These are phyloP conservation scores for Leccinum barrowsii DNA, from an alignment of 768 basidiomycete species.

Conservation along the genomic window DNA sequence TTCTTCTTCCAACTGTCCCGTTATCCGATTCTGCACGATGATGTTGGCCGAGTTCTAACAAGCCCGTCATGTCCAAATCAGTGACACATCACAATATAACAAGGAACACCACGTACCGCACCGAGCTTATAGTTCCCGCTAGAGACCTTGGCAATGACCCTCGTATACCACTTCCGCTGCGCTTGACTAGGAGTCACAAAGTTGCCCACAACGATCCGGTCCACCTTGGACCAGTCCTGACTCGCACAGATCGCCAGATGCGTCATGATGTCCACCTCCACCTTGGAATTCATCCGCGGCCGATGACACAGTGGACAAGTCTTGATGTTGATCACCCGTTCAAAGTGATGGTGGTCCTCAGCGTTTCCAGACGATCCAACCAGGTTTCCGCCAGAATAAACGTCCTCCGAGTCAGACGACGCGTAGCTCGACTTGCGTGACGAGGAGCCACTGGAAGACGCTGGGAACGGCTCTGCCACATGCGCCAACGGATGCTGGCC, in stretches of 20 bases:
- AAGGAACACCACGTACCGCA: slow-evolving; percentile 50
- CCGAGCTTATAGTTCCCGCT: slow-evolving; percentile 87
- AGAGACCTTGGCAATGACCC: slow-evolving; percentile 81
- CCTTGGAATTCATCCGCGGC: slow-evolving; percentile 78
- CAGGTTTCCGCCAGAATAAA: slow-evolving; percentile 15
- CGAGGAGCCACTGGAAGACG: slow-evolving; percentile 9
- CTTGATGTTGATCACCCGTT: slow-evolving; percentile 93
- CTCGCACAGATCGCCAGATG: slow-evolving; percentile 96
- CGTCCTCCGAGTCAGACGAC: slow-evolving; percentile 46
- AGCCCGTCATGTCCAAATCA: slow-evolving; percentile 1
- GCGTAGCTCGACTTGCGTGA: slow-evolving; percentile 37
- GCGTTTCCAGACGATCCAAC: slow-evolving; percentile 8
- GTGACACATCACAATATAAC: neutral
- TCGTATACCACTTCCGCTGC: slow-evolving; percentile 96
- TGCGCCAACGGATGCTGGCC: slow-evolving; percentile 42
- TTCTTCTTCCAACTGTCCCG: slow-evolving; percentile 92
- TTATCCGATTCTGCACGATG: slow-evolving; percentile 90
- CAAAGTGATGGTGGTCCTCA: slow-evolving; percentile 42
- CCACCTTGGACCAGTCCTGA: slow-evolving; percentile 86
- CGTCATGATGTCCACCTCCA: slow-evolving; percentile 92
- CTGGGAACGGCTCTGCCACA: slow-evolving; percentile 28
- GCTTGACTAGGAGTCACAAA: slow-evolving; percentile 94
- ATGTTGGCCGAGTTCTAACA: slow-evolving; percentile 93
- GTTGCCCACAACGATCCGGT: slow-evolving; percentile 87
- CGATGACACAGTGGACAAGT: slow-evolving; percentile 93